Conservation (phyloP, 2,329 filamentous ascomycete species). For the Monilinia fructigena region DNA sequence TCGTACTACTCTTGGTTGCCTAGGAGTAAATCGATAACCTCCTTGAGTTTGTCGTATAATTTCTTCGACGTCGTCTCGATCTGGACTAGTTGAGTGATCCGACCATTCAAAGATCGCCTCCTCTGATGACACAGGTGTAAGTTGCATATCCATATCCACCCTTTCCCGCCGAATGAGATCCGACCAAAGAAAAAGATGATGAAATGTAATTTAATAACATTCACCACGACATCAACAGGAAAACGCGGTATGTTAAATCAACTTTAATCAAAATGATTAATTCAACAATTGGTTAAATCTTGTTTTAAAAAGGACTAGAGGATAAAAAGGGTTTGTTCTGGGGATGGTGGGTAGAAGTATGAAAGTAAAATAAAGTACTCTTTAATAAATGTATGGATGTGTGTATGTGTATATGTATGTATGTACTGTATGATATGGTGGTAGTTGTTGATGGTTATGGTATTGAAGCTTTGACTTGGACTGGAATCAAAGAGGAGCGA, state of each 20-base stretch:
- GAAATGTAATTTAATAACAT: constrained; percentile 6
- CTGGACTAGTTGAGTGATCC: constrained; percentile 18
- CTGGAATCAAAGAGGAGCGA: constrained; percentile 6
- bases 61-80: constrained; percentile 18
- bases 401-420: not conserved
- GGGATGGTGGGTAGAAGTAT: not conserved
- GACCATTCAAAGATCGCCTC: constrained; percentile 22
- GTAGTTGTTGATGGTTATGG: too few species aligned
- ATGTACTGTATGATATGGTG: not conserved
- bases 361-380: not conserved
- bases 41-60: constrained; percentile 18
- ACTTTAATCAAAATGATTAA: not conserved
- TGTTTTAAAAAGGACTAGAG: not conserved
- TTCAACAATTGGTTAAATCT: not conserved
- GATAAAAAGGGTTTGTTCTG: not conserved
- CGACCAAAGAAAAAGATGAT: constrained; percentile 13
- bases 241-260: not conserved
- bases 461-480: not conserved
- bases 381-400: not conserved
- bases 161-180: constrained; percentile 6
- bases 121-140: constrained; percentile 22
- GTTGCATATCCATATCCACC: constrained; percentile 21
- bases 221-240: not conserved
- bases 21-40: constrained; percentile 1
- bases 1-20: constrained; percentile 15